phyloP scores from a whole-genome alignment of 2,329 filamentous ascomycete species.

The Penicillium palitans region DNA sequence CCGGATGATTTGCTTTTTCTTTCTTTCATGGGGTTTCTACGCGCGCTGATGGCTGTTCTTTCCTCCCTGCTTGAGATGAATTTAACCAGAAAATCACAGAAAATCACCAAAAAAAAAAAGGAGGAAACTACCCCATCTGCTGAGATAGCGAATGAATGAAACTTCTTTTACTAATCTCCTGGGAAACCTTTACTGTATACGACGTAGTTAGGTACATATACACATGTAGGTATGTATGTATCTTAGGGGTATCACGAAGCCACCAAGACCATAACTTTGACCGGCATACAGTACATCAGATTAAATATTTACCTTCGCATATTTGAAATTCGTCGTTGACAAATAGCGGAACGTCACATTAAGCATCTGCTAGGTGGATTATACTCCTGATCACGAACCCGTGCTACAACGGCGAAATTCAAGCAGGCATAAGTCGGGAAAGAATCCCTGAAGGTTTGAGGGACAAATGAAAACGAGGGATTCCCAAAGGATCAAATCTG shows the following conservation, averaged over 20 bases:
- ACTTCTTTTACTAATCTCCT: background rate
- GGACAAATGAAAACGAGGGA: background rate
- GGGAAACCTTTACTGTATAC: background rate
- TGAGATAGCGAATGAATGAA: background rate
- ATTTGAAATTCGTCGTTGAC: background rate
- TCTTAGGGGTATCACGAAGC: background rate
- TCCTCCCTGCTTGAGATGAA: background rate
- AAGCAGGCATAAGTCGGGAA: background rate
- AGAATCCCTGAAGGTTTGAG: background rate
- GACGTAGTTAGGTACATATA: background rate
- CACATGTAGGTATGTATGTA: background rate
- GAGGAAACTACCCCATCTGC: background rate
- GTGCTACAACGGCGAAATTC: background rate
- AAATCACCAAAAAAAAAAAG: background rate
- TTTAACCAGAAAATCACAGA: background rate
- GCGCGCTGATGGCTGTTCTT: background rate
- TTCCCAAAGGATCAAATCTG: background rate
- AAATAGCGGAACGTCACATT: constrained; percentile 34
- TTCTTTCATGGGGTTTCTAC: background rate
- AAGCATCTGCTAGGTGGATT: constrained; percentile 6
- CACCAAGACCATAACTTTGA: background rate
- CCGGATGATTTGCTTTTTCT: background rate
- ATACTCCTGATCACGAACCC: background rate
- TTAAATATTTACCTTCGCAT: background rate
- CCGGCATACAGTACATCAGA: background rate